Conservation (phyloP, 331 rosid genomes). For the Prunus yedoensis region DNA sequence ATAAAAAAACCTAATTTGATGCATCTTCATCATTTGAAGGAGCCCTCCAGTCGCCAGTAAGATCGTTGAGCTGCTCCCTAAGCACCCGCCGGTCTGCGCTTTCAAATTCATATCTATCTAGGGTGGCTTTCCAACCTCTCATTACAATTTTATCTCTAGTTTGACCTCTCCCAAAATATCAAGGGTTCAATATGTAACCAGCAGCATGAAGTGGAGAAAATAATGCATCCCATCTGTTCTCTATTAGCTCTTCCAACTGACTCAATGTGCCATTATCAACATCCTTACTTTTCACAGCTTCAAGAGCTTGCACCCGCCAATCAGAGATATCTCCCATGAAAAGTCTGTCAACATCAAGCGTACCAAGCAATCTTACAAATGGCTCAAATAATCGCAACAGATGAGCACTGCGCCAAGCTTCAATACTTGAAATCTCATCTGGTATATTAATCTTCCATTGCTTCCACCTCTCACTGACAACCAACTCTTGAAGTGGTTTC, state of each 20-base stretch:
- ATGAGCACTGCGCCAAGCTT: constrained; percentile 42
- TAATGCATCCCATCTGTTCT: constrained; percentile 51
- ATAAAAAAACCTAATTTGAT: too few species aligned
- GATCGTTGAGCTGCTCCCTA: constrained; percentile 59
- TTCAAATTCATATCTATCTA: constrained; percentile 49
- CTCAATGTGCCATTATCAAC: constrained; percentile 27
- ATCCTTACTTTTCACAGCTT: constrained; percentile 37
- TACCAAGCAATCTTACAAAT: constrained; percentile 38
- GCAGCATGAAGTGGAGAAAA: constrained; percentile 65
- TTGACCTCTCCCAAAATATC: constrained; percentile 53
- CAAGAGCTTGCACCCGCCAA: constrained; percentile 55
- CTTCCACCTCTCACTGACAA: constrained; percentile 51
- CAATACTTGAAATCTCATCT: constrained; percentile 35
- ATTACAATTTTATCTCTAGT: constrained; percentile 52
- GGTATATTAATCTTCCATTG: constrained; percentile 46
- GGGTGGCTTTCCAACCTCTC: constrained; percentile 60
- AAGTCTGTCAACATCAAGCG: constrained; percentile 38
- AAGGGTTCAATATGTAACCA: constrained; percentile 53
- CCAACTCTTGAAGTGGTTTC: constrained; percentile 37
- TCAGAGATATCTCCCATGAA: constrained; percentile 53
- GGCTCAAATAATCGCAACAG: constrained; percentile 43
- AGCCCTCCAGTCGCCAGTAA: constrained; percentile 49
- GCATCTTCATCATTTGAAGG: constrained; percentile 58
- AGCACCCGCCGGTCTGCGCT: constrained; percentile 36
- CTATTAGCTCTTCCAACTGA: constrained; percentile 50